Conservation (phyloP, 805 yeast species). For the Teunomyces gatunensis region DNA sequence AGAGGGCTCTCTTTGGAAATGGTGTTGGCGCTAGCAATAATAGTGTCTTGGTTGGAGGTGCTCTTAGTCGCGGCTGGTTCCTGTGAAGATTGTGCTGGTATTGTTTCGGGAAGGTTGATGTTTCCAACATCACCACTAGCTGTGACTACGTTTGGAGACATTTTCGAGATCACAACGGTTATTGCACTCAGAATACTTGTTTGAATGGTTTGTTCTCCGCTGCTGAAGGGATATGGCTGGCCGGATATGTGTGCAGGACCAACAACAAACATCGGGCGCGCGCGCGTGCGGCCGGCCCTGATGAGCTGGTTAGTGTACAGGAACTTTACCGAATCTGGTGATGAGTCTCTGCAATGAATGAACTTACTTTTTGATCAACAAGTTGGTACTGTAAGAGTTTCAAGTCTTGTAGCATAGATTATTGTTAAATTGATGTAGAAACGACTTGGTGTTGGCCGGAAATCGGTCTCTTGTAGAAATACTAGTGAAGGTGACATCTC, state of each 20-base stretch:
- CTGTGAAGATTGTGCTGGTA: background rate
- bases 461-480: no score
- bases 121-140: background rate
- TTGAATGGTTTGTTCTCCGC: background rate
- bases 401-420: no score
- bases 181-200: background rate
- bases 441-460: background rate
- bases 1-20: constrained; percentile 36
- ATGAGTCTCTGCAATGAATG: background rate
- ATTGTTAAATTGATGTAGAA: background rate
- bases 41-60: background rate
- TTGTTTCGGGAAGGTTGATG: background rate
- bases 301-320: background rate
- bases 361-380: no score
- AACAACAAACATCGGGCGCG: background rate
- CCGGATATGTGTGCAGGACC: background rate
- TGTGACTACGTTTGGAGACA: constrained; percentile 1
- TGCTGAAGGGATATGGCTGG: background rate
- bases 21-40: constrained; percentile 5
- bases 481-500: no score
- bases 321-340: background rate
- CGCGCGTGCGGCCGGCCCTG: background rate
- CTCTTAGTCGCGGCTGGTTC: background rate
- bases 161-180: background rate
- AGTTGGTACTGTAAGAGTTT: no score